Percentiles rank a stretch among this genome's conserved stretches.
Evolutionary conservation across 2,329 filamentous ascomycete genomes (phyloP).

Genomic region (Exophiala aquamarina): DNA sequence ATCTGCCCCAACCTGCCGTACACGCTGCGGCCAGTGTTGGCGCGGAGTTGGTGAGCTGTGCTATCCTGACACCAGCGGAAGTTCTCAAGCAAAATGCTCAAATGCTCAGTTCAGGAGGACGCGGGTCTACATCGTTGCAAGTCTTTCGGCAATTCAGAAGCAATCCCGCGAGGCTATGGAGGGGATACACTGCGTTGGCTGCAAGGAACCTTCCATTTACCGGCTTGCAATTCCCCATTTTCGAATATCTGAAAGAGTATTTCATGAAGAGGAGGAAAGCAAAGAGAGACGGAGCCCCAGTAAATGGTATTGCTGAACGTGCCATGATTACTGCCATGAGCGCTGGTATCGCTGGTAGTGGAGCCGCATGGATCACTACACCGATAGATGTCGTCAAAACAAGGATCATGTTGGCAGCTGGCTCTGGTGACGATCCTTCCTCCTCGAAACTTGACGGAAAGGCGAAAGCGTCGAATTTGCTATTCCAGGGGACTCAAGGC

Average conservation of each 20-base stretch:
- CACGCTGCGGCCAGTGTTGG: slow-evolving; percentile 72
- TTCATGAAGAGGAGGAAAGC: slow-evolving; percentile 50
- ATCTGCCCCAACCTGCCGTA: slow-evolving; percentile 65
- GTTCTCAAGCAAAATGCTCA: slow-evolving; percentile 94
- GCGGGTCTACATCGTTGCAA: slow-evolving; percentile 51
- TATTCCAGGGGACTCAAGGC: slow-evolving; percentile 23
- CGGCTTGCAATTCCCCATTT: slow-evolving; percentile 83
- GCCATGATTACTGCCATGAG: slow-evolving; percentile 70
- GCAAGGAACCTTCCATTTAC: slow-evolving; percentile 85
- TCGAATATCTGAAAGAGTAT: slow-evolving; percentile 65
- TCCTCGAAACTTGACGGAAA: slow-evolving; percentile 11
- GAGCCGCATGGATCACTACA: slow-evolving; percentile 80
- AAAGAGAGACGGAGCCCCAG: slow-evolving; percentile 36
- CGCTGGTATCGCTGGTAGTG: slow-evolving; percentile 70
- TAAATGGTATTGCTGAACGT: slow-evolving; percentile 58
- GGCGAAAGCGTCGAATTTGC: slow-evolving; percentile 16
- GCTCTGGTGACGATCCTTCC: slow-evolving; percentile 34
- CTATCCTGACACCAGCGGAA: slow-evolving; percentile 84
- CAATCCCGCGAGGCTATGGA: slow-evolving; percentile 57
- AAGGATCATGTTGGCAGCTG: slow-evolving; percentile 74
- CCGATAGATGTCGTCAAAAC: slow-evolving; percentile 90
- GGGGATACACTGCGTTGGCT: slow-evolving; percentile 77
- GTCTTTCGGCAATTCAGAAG: slow-evolving; percentile 59
- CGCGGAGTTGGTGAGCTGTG: slow-evolving; percentile 80
- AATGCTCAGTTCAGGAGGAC: slow-evolving; percentile 56